Base-by-base conservation (phyloP, 2,329 filamentous ascomycete genomes). In the Verruconis gallopava region DNA sequence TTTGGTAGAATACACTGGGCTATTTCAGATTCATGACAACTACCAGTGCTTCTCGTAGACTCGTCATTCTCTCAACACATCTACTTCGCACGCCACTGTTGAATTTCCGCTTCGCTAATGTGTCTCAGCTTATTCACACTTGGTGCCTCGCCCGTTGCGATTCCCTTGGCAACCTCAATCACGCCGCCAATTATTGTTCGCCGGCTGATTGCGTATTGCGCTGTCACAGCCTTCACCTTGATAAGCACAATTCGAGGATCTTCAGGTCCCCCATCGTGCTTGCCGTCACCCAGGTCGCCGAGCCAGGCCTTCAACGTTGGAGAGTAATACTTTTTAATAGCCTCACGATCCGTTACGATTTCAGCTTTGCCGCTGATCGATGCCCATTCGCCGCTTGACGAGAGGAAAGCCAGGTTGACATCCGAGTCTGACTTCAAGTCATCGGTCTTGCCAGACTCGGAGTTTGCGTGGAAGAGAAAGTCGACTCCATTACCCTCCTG, bases 381-480 rank as follows among this genome's bases (percentile, higher is more conserved):
- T 1, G 85, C 85, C 86, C 86, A 94, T 59, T 89, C 79, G 50
- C 85, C 84, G 2, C 75, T 74, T 49, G 62, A 60, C 58, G 81
- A 81, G 51, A 89, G 69, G 68, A 93, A 93, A 37, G 80, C 75
- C 49, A 93, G 71, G 66, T 93, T 93, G 65, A 86, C 72, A 51
- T 83, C 73, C 0, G 79, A 67, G 59, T 93, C 79, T 44, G 68
- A 67, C 44, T 74, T 68, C 33, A 93, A 71, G 55, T 93, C 85
- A 59, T 85, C 73, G 4, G 84, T 86, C 71, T 94, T 93, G 64
- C 84, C 77, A 6, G 83, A 86, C 58, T 89, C 82, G 48, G 84
- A 86, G 68, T 93, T 93, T 55, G 85, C 86, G 68, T 91, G 81
- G 72, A 93, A 93, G 60, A 93, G 73, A 44, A 91, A 73, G 58